Evolutionary conservation across 73 alveolate genomes (phyloP).

Genomic region (Tetrahymena elliotti): DNA sequence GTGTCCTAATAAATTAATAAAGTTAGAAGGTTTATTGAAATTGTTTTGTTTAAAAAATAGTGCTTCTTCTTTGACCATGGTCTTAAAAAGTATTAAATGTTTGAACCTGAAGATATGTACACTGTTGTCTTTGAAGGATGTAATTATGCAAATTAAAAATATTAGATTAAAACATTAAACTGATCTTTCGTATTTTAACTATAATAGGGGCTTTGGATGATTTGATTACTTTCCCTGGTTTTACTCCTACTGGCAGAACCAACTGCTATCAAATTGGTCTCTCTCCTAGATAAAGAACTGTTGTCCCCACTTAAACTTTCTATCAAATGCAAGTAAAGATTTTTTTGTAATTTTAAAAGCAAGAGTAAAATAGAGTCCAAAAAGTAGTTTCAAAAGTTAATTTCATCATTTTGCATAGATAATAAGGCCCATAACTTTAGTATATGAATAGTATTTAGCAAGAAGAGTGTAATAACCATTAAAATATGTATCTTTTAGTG

Average conservation of each 20-base stretch:
- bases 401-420: not conserved
- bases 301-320: slow-evolving; percentile 32
- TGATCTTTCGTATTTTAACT: not conserved
- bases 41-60: not conserved
- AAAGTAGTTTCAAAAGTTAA: not conserved
- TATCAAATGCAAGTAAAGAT: not conserved
- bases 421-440: not conserved
- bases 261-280: slow-evolving; percentile 26
- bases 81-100: slow-evolving; percentile 19
- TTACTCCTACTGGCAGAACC: slow-evolving; percentile 45
- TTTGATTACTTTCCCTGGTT: slow-evolving; percentile 30
- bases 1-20: not conserved
- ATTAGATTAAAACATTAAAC: not conserved
- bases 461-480: not conserved
- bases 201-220: slow-evolving; percentile 46
- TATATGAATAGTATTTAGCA: not conserved
- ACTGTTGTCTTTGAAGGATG: slow-evolving; percentile 41
- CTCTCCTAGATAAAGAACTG: slow-evolving; percentile 22
- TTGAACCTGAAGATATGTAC: slow-evolving; percentile 45
- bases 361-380: not conserved
- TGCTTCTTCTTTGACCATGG: slow-evolving; percentile 39
- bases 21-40: not conserved
- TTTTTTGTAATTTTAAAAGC: not conserved
- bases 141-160: not conserved
- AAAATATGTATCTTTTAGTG: not conserved